phyloP scores from a whole-genome alignment of 1,284 basidiomycete species.

The Ceratobasidium sp. region DNA sequence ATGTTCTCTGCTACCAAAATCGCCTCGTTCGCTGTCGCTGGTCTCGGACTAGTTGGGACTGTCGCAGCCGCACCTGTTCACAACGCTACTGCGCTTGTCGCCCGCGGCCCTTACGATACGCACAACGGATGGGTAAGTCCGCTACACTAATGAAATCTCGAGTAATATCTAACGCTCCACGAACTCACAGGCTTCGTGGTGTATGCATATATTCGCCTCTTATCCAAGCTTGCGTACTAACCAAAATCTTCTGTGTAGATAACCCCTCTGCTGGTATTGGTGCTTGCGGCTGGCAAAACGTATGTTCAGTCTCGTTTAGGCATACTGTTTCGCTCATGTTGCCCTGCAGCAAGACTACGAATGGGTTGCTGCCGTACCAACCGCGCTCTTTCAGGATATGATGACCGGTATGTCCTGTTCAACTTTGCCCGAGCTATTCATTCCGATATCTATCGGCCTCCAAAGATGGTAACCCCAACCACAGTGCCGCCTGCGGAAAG shows the following conservation, averaged over 20 bases:
- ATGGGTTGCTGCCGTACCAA: slow-evolving; percentile 38
- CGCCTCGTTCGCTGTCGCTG: slow-evolving; percentile 3
- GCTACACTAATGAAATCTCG: neutral
- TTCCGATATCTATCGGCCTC: neutral
- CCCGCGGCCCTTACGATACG: slow-evolving; percentile 43
- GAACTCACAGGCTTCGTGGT: slow-evolving; percentile 34
- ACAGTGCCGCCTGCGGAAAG: slow-evolving; percentile 43
- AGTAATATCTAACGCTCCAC: neutral
- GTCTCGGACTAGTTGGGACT: slow-evolving; percentile 25
- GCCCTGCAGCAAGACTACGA: slow-evolving; percentile 25
- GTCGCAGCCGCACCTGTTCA: slow-evolving; percentile 31
- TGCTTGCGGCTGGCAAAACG: slow-evolving; percentile 44
- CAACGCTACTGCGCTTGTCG: slow-evolving; percentile 27
- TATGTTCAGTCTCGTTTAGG: neutral
- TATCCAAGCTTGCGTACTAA: neutral
- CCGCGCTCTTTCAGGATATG: slow-evolving; percentile 30
- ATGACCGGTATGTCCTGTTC: slow-evolving; percentile 4
- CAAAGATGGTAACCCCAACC: slow-evolving; percentile 38
- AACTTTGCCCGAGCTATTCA: neutral
- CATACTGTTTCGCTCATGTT: neutral
- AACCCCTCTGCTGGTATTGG: slow-evolving; percentile 40
- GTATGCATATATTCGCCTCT: slow-evolving; percentile 18
- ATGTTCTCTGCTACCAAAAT: slow-evolving; percentile 27
- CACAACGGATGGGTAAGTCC: slow-evolving; percentile 45
- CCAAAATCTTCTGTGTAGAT: neutral